Evolutionary conservation across 23 red algal genomes (phyloP).

Genomic region (Cyanidiococcus yangmingshanensis): DNA sequence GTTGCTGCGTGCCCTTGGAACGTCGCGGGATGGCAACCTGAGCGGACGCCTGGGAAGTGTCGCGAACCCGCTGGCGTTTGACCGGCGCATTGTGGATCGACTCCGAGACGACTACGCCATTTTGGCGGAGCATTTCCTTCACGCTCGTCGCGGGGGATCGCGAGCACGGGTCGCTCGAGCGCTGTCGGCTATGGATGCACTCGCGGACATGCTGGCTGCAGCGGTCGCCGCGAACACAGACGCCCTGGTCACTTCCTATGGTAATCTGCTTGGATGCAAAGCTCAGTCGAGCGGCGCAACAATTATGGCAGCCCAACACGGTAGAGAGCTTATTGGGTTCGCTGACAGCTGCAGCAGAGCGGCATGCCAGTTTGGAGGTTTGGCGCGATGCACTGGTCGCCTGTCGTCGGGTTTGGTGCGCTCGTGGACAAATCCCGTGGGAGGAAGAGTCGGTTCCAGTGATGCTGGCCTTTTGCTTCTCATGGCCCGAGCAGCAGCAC

Average conservation of each 20-base stretch:
- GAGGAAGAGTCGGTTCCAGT: background rate
- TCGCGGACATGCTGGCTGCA: slow-evolving; percentile 9
- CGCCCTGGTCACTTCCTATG: background rate
- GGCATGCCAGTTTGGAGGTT: background rate
- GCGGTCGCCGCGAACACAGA: background rate
- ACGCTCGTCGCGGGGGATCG: background rate
- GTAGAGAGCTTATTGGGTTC: background rate
- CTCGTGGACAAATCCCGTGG: background rate
- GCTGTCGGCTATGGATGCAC: background rate
- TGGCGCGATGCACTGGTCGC: background rate
- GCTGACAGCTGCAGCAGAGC: background rate
- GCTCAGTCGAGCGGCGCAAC: background rate
- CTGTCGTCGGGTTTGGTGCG: background rate
- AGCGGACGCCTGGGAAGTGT: background rate
- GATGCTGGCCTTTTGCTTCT: too few relatives aligned
- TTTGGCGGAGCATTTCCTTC: slow-evolving; percentile 1
- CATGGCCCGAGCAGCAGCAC: too few relatives aligned
- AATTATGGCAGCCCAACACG: background rate
- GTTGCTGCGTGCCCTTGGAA: background rate
- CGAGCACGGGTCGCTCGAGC: background rate
- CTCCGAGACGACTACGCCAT: background rate
- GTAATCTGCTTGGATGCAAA: slow-evolving; percentile 5
- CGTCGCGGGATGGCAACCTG: background rate
- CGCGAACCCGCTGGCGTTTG: background rate
- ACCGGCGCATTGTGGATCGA: background rate